Conservation (phyloP, 2,329 filamentous ascomycete species). For the Lachnellula cervina region DNA sequence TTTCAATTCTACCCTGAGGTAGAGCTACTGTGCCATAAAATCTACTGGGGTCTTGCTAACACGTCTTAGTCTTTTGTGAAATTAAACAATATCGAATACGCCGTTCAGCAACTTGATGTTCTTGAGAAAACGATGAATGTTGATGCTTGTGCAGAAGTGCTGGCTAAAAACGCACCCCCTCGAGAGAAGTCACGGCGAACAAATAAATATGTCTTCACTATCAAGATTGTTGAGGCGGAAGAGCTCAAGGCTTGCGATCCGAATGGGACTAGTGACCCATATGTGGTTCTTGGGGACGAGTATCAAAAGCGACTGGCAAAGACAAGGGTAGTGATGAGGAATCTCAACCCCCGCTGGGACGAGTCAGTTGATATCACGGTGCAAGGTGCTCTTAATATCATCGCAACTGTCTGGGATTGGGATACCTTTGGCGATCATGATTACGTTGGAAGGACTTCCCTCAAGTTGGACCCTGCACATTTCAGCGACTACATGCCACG, state of each 20-base stretch:
- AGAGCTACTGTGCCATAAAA: constrained; percentile 28
- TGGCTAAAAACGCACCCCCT: constrained; percentile 68
- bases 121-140: constrained; percentile 87
- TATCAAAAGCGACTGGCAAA: constrained; percentile 96
- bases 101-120: constrained; percentile 85
- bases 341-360: constrained; percentile 92
- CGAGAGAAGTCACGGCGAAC: constrained; percentile 61
- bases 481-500: constrained; percentile 94
- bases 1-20: constrained; percentile 96
- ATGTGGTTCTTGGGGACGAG: constrained; percentile 93
- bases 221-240: constrained; percentile 97
- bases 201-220: constrained; percentile 93
- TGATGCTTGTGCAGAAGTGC: constrained; percentile 79
- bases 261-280: constrained; percentile 90
- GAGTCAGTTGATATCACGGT: constrained; percentile 96
- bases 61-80: constrained; percentile 79
- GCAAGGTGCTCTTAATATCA: constrained; percentile 83
- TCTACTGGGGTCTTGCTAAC: constrained; percentile 31
- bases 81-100: constrained; percentile 95
- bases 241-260: constrained; percentile 98
- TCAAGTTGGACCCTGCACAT: constrained; percentile 96
- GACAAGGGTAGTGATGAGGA: constrained; percentile 85
- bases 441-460: constrained; percentile 90
- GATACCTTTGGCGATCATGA: constrained; percentile 97
- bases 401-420: constrained; percentile 97